Conservation (phyloP, 805 yeast species). For the Zygoascus bituminiphila region DNA sequence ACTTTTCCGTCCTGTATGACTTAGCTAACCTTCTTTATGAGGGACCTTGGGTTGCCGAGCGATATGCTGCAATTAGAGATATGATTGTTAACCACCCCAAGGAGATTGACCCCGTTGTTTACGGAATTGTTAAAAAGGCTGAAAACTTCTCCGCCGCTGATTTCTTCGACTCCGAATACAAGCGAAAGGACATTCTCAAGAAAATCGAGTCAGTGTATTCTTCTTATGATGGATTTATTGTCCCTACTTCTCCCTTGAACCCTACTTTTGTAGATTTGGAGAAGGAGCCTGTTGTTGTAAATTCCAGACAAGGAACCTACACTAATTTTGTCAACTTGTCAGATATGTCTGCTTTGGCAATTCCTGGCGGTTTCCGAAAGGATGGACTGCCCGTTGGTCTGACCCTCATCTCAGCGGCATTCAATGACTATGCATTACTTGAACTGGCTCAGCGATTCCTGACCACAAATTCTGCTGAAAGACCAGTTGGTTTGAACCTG, state of each 20-base stretch:
- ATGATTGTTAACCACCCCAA: conserved; percentile 64
- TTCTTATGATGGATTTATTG: conserved; percentile 66
- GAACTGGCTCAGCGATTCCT: conserved; percentile 73
- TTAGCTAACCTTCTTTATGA: conserved; percentile 86
- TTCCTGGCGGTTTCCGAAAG: conserved; percentile 80
- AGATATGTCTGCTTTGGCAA: conserved; percentile 82
- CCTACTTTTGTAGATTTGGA: conserved; percentile 71
- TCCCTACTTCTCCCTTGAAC: conserved; percentile 91
- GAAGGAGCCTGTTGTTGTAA: conserved; percentile 70
- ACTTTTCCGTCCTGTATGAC: conserved; percentile 68
- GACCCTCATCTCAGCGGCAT: conserved; percentile 72
- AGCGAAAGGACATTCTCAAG: conserved; percentile 72
- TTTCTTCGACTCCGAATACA: conserved; percentile 77
- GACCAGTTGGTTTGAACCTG: conserved; percentile 50
- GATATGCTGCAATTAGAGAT: conserved; percentile 75
- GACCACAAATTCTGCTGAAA: conserved; percentile 35
- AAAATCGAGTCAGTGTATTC: conserved; percentile 46
- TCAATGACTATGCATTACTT: conserved; percentile 80
- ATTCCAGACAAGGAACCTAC: conserved; percentile 95
- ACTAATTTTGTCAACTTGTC: conserved; percentile 94
- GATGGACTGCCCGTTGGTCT: conserved; percentile 91
- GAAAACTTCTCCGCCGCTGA: conserved; percentile 72
- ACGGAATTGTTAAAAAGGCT: conserved; percentile 68
- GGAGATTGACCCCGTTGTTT: conserved; percentile 78
- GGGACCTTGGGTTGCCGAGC: conserved; percentile 98